A percentile compares a stretch with the other conserved stretches of the same genome.
Conservation (phyloP, 2,329 filamentous ascomycete species). For the Sporothrix brasiliensis region DNA sequence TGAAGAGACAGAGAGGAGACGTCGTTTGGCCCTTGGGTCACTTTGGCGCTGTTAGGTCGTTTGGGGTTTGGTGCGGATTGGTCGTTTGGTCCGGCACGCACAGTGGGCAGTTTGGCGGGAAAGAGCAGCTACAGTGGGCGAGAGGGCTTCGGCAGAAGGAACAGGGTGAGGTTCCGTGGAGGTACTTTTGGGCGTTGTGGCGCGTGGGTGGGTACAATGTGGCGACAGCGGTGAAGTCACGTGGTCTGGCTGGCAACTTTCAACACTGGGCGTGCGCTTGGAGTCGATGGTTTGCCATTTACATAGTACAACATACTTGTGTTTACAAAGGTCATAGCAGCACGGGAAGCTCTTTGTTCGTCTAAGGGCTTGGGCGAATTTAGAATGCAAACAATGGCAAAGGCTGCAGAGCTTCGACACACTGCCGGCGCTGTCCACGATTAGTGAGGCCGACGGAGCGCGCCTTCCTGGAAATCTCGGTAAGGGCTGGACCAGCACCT, state of each 20-base stretch:
- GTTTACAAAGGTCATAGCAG: too few species aligned
- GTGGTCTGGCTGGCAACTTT: neutral
- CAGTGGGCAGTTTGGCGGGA: neutral
- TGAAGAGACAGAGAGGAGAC: neutral
- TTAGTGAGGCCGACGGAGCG: neutral
- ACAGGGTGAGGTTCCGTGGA: conserved; percentile 15
- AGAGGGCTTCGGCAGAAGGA: conserved; percentile 10
- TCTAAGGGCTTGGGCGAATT: too few species aligned
- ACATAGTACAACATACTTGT: too few species aligned
- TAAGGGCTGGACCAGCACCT: neutral
- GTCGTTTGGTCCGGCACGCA: neutral
- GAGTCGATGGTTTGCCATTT: too few species aligned
- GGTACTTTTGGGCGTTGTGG: conserved; percentile 11
- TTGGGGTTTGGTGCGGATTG: neutral
- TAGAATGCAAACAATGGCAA: too few species aligned
- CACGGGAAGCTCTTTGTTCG: too few species aligned
- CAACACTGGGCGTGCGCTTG: too few species aligned
- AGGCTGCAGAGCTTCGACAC: too few species aligned
- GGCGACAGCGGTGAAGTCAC: neutral
- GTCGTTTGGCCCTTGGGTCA: conserved; percentile 12
- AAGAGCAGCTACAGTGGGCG: neutral
- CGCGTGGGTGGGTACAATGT: conserved; percentile 16
- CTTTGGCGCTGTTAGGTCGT: neutral
- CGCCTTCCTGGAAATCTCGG: neutral
- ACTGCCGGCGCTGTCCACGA: too few species aligned